phyloP scores from a whole-genome alignment of 495 filamentous ascomycete genomes.

The Talaromyces nanjingensis region DNA sequence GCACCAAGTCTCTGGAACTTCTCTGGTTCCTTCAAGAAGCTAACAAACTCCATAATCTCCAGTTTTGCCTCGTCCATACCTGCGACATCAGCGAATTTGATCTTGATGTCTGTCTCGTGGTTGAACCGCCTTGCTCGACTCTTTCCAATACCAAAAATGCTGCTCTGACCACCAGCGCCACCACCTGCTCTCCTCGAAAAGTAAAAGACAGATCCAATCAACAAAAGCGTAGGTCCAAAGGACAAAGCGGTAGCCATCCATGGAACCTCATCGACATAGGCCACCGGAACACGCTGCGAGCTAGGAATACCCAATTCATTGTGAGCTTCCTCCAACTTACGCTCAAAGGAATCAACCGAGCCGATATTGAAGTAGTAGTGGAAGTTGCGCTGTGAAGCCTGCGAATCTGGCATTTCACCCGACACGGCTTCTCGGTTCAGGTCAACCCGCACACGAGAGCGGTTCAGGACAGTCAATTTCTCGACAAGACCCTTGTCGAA shows the following conservation, averaged over 20 bases:
- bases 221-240: conserved; percentile 80
- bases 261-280: conserved; percentile 71
- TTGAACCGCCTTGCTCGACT: conserved; percentile 95
- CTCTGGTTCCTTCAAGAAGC: conserved; percentile 85
- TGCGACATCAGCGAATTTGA: conserved; percentile 94
- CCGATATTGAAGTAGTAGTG: conserved; percentile 94
- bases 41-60: conserved; percentile 99
- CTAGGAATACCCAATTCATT: conserved; percentile 75
- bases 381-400: conserved; percentile 60
- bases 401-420: conserved; percentile 74
- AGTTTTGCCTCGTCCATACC: conserved; percentile 98
- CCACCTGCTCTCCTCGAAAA: conserved; percentile 59
- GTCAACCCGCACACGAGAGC: conserved; percentile 69
- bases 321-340: conserved; percentile 79
- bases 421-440: conserved; percentile 75
- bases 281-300: conserved; percentile 81
- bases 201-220: conserved; percentile 73
- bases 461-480: conserved; percentile 75
- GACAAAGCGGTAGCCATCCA: conserved; percentile 57
- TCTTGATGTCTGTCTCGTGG: conserved; percentile 90
- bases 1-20: conserved; percentile 88
- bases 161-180: conserved; percentile 60
- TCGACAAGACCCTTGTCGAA: conserved; percentile 93
- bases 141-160: conserved; percentile 91
- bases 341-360: conserved; percentile 87